Evolutionary conservation across 257 asterid species (phyloP).

Genomic region (Jaltomata sinuosa): DNA sequence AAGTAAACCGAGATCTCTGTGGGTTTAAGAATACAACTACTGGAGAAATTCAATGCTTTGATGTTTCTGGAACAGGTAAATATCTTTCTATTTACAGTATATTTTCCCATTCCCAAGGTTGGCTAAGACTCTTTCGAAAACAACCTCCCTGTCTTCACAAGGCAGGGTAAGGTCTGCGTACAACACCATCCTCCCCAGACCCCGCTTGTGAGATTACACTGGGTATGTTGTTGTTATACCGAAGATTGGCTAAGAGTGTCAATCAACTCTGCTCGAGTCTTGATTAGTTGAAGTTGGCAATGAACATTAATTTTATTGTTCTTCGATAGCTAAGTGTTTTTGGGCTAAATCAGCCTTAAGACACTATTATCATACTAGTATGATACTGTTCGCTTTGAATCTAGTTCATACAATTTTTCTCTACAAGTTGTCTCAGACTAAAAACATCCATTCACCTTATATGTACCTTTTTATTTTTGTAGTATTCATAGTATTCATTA

Average conservation of each 20-base stretch:
- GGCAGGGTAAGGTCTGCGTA: no score
- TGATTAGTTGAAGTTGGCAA: background rate
- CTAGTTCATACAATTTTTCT: background rate
- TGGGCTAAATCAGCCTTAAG: background rate
- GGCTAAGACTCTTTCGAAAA: no score
- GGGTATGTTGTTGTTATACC: no score
- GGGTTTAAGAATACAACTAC: slow-evolving; percentile 7
- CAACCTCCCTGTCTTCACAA: no score
- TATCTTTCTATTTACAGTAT: background rate
- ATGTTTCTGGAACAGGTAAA: slow-evolving; percentile 18
- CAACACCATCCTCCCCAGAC: no score
- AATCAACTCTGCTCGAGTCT: background rate
- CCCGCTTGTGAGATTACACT: no score
- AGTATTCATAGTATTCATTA: background rate
- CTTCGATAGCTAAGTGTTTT: background rate
- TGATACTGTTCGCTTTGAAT: background rate
- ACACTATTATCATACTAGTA: background rate
- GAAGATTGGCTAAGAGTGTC: background rate
- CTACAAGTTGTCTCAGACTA: background rate
- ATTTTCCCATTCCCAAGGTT: background rate
- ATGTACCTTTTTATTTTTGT: background rate
- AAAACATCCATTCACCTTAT: background rate
- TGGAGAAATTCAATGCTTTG: slow-evolving; percentile 8
- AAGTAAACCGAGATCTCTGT: slow-evolving; percentile 17
- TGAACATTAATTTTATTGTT: background rate